These are phyloP conservation scores for Trichosanthes truncata DNA, from an alignment of 306 rosid genomes.

Conservation along the genomic window DNA sequence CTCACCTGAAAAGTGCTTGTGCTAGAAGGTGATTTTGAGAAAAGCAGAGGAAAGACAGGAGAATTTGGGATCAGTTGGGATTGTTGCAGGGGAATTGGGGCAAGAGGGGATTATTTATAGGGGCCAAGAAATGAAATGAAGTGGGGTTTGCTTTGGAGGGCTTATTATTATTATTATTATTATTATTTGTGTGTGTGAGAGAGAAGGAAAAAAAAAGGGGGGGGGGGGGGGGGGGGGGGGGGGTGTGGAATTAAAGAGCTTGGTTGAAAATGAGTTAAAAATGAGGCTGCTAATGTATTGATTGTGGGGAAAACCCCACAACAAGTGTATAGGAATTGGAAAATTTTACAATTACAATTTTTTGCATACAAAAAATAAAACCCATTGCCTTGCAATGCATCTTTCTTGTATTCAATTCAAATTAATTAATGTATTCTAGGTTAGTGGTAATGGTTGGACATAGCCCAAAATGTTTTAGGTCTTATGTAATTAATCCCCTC, in stretches of 20 bases:
- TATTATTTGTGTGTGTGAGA: background rate
- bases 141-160: conserved; percentile 3
- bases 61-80: conserved; percentile 7
- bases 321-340: conserved; percentile 55
- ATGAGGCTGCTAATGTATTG: conserved; percentile 75
- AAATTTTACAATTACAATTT: conserved; percentile 51
- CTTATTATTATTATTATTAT: background rate
- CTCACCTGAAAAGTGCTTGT: background rate
- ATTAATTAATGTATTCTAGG: background rate
- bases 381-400: conserved; percentile 36
- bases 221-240: no score
- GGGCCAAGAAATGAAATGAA: conserved; percentile 11
- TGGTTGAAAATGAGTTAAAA: conserved; percentile 81
- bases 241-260: conserved; percentile 26
- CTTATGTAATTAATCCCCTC: no score
- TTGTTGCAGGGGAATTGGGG: conserved; percentile 29
- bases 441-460: no score
- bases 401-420: background rate
- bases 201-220: background rate
- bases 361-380: conserved; percentile 24
- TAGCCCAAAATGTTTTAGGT: no score
- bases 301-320: conserved; percentile 54
- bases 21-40: background rate
- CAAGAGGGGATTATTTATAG: conserved; percentile 38
- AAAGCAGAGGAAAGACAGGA: background rate